These are phyloP conservation scores for Agrocybe praecox DNA, from an alignment of 768 basidiomycete species.

Conservation along the genomic window DNA sequence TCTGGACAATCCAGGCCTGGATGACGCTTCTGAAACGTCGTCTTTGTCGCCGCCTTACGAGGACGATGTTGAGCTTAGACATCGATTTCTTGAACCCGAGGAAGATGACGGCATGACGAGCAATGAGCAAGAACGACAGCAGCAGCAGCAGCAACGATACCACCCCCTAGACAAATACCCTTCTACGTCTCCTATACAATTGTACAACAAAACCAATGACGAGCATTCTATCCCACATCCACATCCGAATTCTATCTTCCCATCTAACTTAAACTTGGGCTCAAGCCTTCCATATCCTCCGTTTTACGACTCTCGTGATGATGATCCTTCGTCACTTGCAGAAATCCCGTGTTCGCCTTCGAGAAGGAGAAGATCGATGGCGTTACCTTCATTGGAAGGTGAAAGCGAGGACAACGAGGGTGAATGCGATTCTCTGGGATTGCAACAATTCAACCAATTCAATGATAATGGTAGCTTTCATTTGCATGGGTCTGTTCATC, in stretches of 20 bases:
- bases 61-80: conserved; percentile 5
- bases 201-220: conserved; percentile 5
- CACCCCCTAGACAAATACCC: conserved; percentile 21
- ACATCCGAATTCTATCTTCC: neutral
- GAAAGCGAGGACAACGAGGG: neutral
- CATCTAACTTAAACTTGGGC: neutral
- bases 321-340: neutral
- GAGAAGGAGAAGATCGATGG: conserved; percentile 3
- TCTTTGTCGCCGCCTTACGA: conserved; percentile 13
- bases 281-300: no score
- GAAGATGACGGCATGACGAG: neutral
- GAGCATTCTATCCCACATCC: neutral
- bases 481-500: neutral
- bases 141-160: conserved; percentile 11
- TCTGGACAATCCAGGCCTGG: conserved; percentile 16
- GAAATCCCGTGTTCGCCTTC: conserved; percentile 11
- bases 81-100: neutral
- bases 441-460: neutral
- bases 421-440: no score
- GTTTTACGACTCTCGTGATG: neutral
- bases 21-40: conserved; percentile 13
- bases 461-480: neutral
- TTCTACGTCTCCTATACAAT: neutral
- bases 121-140: neutral
- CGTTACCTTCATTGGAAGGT: neutral